Conservation (phyloP, 2,329 filamentous ascomycete species). For the Raffaelea deltoideospora region DNA sequence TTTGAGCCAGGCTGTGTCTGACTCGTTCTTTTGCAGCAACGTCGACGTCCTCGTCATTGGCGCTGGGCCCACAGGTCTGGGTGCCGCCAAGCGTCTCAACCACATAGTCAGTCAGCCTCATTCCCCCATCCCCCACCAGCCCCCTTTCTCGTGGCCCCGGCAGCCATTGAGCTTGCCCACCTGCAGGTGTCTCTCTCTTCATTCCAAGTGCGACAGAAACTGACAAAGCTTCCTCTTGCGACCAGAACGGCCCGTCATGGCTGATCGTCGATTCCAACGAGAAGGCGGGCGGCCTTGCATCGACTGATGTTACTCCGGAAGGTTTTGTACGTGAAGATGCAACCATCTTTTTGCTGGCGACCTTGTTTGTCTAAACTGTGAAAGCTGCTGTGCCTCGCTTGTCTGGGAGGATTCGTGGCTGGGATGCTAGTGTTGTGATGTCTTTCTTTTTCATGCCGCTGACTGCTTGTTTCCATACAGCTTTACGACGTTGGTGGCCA, state of each 20-base stretch:
- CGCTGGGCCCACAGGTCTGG: constrained; percentile 90
- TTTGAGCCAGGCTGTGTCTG: too few species aligned
- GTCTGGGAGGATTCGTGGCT: too few species aligned
- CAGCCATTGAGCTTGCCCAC: too few species aligned
- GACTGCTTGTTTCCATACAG: constrained; percentile 31
- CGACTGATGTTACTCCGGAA: constrained; percentile 87
- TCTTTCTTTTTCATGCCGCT: background rate
- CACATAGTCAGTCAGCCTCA: constrained; percentile 57
- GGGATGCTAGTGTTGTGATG: background rate
- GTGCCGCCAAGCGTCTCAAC: constrained; percentile 93
- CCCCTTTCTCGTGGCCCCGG: background rate
- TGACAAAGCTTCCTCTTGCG: constrained; percentile 1
- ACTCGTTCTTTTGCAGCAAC: constrained; percentile 48
- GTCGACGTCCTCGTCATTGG: constrained; percentile 97
- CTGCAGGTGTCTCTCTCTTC: too few species aligned
- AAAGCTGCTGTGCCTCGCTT: too few species aligned
- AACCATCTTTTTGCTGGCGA: too few species aligned
- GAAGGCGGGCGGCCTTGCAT: constrained; percentile 86
- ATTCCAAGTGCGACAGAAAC: too few species aligned
- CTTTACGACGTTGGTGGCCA: constrained; percentile 97
- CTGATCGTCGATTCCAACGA: constrained; percentile 86
- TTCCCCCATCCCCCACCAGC: background rate
- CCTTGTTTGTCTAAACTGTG: background rate
- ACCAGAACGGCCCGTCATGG: constrained; percentile 82
- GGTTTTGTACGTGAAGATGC: constrained; percentile 93